phyloP scores from a whole-genome alignment of 2,329 filamentous ascomycete species.

The Nothophoma quercina region DNA sequence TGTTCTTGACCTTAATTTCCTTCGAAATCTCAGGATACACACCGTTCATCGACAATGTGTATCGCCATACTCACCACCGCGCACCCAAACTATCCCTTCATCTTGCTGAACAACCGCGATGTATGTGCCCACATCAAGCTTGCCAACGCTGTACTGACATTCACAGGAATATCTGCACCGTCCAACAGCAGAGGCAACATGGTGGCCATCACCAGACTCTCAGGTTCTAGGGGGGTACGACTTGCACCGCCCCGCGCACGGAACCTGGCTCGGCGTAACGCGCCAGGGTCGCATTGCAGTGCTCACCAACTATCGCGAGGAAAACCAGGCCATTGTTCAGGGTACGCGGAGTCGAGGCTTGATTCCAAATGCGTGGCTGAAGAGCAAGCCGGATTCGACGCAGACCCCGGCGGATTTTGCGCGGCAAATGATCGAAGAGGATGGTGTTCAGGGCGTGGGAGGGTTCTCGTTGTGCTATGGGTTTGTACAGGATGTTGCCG shows the following conservation, averaged over 20 bases:
- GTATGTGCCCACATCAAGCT: slow-evolving; percentile 32
- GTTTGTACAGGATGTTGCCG: slow-evolving; percentile 55
- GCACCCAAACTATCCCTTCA: slow-evolving; percentile 59
- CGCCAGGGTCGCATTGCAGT: slow-evolving; percentile 67
- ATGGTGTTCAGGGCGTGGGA: slow-evolving; percentile 64
- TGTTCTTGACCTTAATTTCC: not conserved
- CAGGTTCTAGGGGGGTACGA: slow-evolving; percentile 69
- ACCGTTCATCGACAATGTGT: slow-evolving; percentile 47
- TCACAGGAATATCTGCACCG: slow-evolving; percentile 67
- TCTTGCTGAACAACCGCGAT: slow-evolving; percentile 61
- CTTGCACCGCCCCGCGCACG: slow-evolving; percentile 65
- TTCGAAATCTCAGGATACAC: not conserved
- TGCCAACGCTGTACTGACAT: slow-evolving; percentile 15
- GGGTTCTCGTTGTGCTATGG: slow-evolving; percentile 71
- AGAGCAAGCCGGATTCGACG: slow-evolving; percentile 42
- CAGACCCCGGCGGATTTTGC: slow-evolving; percentile 61
- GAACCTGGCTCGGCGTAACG: slow-evolving; percentile 71
- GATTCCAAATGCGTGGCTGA: slow-evolving; percentile 68
- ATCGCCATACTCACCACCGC: slow-evolving; percentile 59
- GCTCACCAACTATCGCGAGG: slow-evolving; percentile 70
- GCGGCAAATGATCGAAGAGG: slow-evolving; percentile 61
- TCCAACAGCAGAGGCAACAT: slow-evolving; percentile 65
- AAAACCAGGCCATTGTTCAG: slow-evolving; percentile 52
- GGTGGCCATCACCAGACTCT: slow-evolving; percentile 64
- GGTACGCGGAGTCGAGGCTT: slow-evolving; percentile 62